Conservation (phyloP, 768 basidiomycete species). For the Lactarius hengduanensis region DNA sequence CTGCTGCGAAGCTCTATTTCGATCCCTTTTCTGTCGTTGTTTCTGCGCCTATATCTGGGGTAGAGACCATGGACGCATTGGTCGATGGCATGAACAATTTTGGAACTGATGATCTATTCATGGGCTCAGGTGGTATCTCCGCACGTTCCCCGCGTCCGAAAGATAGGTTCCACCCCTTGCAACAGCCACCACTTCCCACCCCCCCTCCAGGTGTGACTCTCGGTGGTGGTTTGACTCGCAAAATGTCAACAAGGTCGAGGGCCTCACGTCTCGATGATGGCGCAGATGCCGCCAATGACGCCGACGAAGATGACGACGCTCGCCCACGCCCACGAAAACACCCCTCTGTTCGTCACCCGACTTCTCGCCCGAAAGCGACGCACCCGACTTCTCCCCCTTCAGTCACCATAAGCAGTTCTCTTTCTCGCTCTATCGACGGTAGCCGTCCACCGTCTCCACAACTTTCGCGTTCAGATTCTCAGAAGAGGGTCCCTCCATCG, state of each 20-base stretch:
- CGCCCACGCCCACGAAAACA: slow-evolving; percentile 22
- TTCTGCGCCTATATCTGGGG: slow-evolving; percentile 72
- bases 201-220: slow-evolving; percentile 79
- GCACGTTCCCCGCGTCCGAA: slow-evolving; percentile 55
- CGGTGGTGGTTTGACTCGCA: slow-evolving; percentile 42
- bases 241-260: slow-evolving; percentile 32
- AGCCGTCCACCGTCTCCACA: slow-evolving; percentile 29
- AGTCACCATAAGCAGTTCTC: slow-evolving; percentile 3
- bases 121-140: slow-evolving; percentile 40
- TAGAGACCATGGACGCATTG: slow-evolving; percentile 85
- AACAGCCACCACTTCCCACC: slow-evolving; percentile 79
- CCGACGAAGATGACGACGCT: slow-evolving; percentile 21
- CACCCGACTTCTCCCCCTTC: slow-evolving; percentile 17
- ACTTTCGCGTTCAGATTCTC: slow-evolving; percentile 33
- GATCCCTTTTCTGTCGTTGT: slow-evolving; percentile 55
- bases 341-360: slow-evolving; percentile 29
- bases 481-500: slow-evolving; percentile 61
- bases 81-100: slow-evolving; percentile 86
- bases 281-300: slow-evolving; percentile 49
- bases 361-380: slow-evolving; percentile 26
- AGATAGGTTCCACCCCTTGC: slow-evolving; percentile 61
- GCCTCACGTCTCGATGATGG: slow-evolving; percentile 46
- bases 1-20: slow-evolving; percentile 31
- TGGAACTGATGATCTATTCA: slow-evolving; percentile 54
- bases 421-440: slow-evolving; percentile 13